Evolutionary conservation across 345 rosid genomes (phyloP).

Genomic region (Melaleuca quinquenervia): DNA sequence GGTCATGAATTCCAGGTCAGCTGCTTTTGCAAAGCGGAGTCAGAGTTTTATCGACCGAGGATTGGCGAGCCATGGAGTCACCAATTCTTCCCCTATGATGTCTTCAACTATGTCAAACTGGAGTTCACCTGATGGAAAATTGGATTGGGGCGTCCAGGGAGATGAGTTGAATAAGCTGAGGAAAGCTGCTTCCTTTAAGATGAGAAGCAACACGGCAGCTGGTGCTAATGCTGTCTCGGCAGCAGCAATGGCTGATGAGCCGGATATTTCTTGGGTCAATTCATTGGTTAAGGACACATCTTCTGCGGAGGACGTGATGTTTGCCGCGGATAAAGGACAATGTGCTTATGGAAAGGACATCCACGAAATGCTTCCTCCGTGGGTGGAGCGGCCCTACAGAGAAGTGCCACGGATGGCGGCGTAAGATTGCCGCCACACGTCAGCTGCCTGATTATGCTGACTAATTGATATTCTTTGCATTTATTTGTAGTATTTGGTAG

Average conservation of each 20-base stretch:
- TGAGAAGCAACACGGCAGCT: conserved; percentile 31
- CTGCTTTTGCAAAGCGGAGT: conserved; percentile 82
- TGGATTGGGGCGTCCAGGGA: conserved; percentile 88
- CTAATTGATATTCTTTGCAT: background rate
- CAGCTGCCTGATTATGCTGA: background rate
- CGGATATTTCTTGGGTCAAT: conserved; percentile 92
- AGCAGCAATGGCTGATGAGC: conserved; percentile 37
- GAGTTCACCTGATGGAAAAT: conserved; percentile 73
- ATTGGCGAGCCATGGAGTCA: conserved; percentile 24
- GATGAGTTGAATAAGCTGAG: conserved; percentile 79
- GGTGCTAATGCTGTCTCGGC: conserved; percentile 7
- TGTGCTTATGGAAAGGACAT: conserved; percentile 22
- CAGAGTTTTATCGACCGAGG: conserved; percentile 84
- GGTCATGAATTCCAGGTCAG: conserved; percentile 81
- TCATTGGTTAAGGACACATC: conserved; percentile 69
- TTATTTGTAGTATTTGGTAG: background rate
- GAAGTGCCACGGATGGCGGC: conserved; percentile 96
- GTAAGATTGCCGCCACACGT: background rate
- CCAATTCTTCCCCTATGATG: conserved; percentile 31
- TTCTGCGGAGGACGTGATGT: conserved; percentile 21
- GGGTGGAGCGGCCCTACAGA: conserved; percentile 86
- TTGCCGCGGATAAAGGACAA: conserved; percentile 20
- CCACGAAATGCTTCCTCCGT: conserved; percentile 38
- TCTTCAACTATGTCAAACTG: conserved; percentile 53
- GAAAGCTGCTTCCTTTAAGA: conserved; percentile 73